Evolutionary conservation across 2,329 filamentous ascomycete genomes (phyloP).

Genomic region (Monosporascus sp.): DNA sequence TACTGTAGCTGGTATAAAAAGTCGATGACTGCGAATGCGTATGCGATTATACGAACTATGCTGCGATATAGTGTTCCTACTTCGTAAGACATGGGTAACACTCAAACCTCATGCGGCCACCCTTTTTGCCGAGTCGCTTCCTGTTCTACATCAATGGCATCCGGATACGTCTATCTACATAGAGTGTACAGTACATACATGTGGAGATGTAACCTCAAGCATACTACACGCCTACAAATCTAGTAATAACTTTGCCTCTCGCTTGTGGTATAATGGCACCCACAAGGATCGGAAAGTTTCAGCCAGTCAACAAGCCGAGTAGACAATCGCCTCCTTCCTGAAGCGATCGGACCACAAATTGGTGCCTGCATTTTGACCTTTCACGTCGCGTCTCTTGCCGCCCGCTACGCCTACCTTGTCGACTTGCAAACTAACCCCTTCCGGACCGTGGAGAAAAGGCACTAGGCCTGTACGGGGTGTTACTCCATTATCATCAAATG

Average conservation of each 20-base stretch:
- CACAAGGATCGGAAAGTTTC: slow-evolving; percentile 25
- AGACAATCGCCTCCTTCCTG: slow-evolving; percentile 23
- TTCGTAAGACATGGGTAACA: neutral
- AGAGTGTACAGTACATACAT: neutral
- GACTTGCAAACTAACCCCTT: slow-evolving; percentile 17
- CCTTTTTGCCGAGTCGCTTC: neutral
- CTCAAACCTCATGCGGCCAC: neutral
- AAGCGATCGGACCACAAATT: slow-evolving; percentile 24
- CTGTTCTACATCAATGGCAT: neutral
- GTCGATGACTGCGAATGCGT: too few relatives aligned
- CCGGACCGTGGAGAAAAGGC: slow-evolving; percentile 1
- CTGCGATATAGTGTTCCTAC: too few relatives aligned
- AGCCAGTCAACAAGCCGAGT: slow-evolving; percentile 19
- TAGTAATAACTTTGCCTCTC: too few relatives aligned
- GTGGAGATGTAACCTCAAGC: neutral
- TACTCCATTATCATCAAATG: too few relatives aligned
- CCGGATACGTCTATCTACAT: too few relatives aligned
- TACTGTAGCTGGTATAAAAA: too few relatives aligned
- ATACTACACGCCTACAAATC: neutral
- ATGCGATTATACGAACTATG: too few relatives aligned
- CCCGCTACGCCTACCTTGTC: slow-evolving; percentile 24
- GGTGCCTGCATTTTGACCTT: slow-evolving; percentile 31
- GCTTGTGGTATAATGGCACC: neutral
- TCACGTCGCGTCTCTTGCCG: slow-evolving; percentile 39
- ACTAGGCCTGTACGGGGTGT: too few relatives aligned